Percentiles rank a stretch among this genome's conserved stretches.
Conservation (phyloP, 176 grass and related monocot species). For the Oryza glumipatula region DNA sequence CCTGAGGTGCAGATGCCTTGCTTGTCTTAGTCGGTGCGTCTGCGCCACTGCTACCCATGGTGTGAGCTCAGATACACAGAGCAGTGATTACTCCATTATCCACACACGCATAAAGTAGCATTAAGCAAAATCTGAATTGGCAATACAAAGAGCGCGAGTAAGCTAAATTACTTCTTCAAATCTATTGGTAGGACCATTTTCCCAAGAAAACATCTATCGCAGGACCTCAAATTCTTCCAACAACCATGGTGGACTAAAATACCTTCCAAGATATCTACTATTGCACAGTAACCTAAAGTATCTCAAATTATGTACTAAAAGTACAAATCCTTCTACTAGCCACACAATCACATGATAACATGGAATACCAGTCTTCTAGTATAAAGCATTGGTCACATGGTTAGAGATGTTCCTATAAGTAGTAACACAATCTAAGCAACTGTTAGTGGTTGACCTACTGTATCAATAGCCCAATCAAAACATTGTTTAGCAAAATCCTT, state of each 20-base stretch:
- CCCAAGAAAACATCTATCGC: constrained; percentile 1
- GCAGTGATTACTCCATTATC: constrained; percentile 42
- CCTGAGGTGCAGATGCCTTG: constrained; percentile 72
- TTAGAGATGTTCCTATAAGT: neutral
- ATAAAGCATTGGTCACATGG: neutral
- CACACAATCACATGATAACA: neutral
- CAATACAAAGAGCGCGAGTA: constrained; percentile 17
- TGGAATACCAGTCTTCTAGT: neutral
- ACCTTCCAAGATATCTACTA: neutral
- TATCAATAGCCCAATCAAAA: neutral
- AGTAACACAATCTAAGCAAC: neutral
- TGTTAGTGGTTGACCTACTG: neutral
- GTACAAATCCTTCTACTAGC: neutral
- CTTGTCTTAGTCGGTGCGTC: constrained; percentile 68
- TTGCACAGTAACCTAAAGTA: neutral
- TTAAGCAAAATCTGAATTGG: constrained; percentile 43
- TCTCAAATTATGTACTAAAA: neutral
- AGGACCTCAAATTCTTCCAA: constrained; percentile 11
- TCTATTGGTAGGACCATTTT: constrained; percentile 2
- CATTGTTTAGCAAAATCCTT: neutral
- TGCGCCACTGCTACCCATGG: constrained; percentile 79
- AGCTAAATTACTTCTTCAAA: constrained; percentile 26
- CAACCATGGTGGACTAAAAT: neutral
- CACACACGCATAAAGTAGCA: constrained; percentile 31
- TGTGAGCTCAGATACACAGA: constrained; percentile 20